phyloP scores from a whole-genome alignment of 495 filamentous ascomycete species.

The Neurospora cerealis region DNA sequence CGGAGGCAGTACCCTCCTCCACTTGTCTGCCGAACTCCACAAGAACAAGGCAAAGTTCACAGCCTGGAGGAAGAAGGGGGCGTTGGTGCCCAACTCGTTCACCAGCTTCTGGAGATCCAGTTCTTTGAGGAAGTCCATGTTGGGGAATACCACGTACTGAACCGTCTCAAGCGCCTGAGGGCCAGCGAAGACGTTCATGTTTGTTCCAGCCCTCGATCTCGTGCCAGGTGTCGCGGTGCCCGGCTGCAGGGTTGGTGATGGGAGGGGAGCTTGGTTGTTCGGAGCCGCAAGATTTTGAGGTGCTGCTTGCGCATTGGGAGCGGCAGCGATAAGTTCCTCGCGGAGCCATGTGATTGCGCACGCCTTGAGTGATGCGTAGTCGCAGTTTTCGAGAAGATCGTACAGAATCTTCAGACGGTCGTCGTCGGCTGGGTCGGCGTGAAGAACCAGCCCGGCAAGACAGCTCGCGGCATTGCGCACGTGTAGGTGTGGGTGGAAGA shows the following conservation, averaged over 20 bases:
- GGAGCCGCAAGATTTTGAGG: neutral
- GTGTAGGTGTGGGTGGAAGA: constrained; percentile 56
- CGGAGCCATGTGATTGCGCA: constrained; percentile 81
- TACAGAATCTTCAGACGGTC: constrained; percentile 67
- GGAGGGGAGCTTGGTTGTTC: neutral
- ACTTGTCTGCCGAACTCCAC: constrained; percentile 29
- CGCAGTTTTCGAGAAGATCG: constrained; percentile 71
- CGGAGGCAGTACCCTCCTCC: constrained; percentile 28
- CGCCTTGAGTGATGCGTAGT: constrained; percentile 66
- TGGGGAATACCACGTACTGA: constrained; percentile 36
- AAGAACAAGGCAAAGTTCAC: constrained; percentile 42
- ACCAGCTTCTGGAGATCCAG: constrained; percentile 13
- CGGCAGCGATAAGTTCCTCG: constrained; percentile 59
- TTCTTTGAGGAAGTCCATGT: constrained; percentile 20
- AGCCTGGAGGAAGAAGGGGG: constrained; percentile 35
- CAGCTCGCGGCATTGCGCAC: constrained; percentile 64
- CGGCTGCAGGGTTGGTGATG: neutral
- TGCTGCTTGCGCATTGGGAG: constrained; percentile 4
- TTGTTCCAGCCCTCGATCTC: constrained; percentile 12
- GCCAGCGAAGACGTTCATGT: constrained; percentile 47
- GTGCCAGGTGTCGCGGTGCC: constrained; percentile 7
- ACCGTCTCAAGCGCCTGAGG: constrained; percentile 37
- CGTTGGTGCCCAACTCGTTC: constrained; percentile 28
- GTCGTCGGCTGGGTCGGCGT: constrained; percentile 61
- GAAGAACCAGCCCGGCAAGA: constrained; percentile 63